A percentile compares a stretch with the other conserved stretches of the same genome.
These are phyloP conservation scores for Plasmodium sp. DNA, from an alignment of 169 alveolate species.

Conservation along the genomic window DNA sequence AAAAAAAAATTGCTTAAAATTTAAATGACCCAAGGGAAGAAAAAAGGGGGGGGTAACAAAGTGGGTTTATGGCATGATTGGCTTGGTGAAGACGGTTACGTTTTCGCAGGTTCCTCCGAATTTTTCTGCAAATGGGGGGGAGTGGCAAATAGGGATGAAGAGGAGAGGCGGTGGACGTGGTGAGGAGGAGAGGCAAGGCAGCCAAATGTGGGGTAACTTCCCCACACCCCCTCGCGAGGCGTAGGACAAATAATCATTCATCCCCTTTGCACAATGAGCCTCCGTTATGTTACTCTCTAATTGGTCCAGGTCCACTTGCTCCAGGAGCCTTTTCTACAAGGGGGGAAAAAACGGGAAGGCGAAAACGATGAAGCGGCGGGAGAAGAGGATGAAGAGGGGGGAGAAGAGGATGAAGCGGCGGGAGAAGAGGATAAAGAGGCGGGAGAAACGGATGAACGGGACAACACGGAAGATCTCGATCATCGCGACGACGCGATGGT, in stretches of 20 bases:
- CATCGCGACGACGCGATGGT: neutral
- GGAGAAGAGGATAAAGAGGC: no score
- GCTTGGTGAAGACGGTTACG: constrained; percentile 16
- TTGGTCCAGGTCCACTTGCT: constrained; percentile 44
- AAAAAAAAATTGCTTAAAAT: neutral
- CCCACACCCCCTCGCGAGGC: neutral
- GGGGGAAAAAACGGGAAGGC: neutral
- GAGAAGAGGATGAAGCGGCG: no score
- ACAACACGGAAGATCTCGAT: no score
- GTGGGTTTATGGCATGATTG: constrained; percentile 20
- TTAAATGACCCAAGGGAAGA: neutral
- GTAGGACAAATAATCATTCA: neutral
- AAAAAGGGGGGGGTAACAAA: neutral
- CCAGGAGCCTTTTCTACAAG: constrained; percentile 29
- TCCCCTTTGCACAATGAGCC: neutral
- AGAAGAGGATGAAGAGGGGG: neutral
- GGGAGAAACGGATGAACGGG: no score
- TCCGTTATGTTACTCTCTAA: constrained; percentile 19
- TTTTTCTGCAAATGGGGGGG: constrained; percentile 19
- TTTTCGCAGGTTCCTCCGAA: constrained; percentile 58
- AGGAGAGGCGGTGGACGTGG: neutral
- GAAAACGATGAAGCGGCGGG: neutral
- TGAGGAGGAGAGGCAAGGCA: neutral
- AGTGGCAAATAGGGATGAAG: neutral
- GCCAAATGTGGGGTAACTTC: neutral